Base-by-base conservation (phyloP, 2,329 filamentous ascomycete genomes). In the Xylaria sp. region DNA sequence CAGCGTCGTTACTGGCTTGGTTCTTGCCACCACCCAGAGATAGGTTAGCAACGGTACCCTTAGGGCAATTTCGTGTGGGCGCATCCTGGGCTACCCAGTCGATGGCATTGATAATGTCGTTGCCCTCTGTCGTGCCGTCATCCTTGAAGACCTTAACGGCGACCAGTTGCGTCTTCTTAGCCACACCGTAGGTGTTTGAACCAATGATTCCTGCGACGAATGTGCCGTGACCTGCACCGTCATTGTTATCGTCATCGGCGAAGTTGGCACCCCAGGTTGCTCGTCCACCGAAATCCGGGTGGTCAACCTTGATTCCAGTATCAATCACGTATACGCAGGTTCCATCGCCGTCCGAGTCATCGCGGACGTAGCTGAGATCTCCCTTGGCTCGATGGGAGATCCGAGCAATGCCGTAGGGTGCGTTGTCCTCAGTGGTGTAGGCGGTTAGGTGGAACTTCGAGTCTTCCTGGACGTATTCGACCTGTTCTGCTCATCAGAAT, bases 31-130 rank as follows among this genome's bases (percentile, higher is more conserved):
- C 84, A 6, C 85, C 86, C 2, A 89, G 82, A 20, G 84, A 88
- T 82, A 89, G 83, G 78, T 83, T 86, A 66, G 87, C 82, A 37
- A 88, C 85, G 13, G 85, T 80, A 15, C 80, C 80, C 28, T 72
- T 76, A 46, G 77, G 75, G 20, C 82, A 83, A 23, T 58, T 41
- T 28, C 79, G 78, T 3, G 78, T 78, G 60, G 74, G 76, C 65
- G 84, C 84, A 77, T 86, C 80, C 69, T 81, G 78, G 51, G 80
- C 81, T 23, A 84, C 83, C 77, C 80, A 83, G 69, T 74, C 71
- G 68, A 77, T 72, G 20, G 74, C 74, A 10, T 73, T 70, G 32
- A 78, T 74, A 18, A 77, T 73, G 58, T 61, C 71, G 20, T 74
- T 74, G 62, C 70, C 75, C 32, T 74, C 75, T 48, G 74, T 70